These are phyloP conservation scores for Coemansia sp. DNA, from an alignment of 192 early-diverging fungal genomes.

Conservation along the genomic window DNA sequence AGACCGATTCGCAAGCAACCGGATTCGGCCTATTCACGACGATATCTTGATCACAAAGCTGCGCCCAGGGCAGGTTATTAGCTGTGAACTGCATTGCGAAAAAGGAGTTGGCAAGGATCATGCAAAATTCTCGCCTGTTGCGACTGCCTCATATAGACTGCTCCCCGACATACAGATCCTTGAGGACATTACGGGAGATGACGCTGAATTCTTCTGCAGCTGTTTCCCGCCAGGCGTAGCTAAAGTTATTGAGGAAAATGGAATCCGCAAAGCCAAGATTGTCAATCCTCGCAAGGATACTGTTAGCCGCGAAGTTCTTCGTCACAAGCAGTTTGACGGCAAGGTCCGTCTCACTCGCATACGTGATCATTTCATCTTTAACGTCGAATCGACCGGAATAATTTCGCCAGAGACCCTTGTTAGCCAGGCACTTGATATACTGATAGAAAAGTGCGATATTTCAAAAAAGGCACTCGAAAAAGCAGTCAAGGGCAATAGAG, in stretches of 20 bases:
- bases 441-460: constrained; percentile 77
- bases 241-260: constrained; percentile 68
- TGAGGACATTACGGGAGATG: constrained; percentile 79
- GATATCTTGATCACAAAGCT: constrained; percentile 94
- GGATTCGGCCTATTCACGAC: constrained; percentile 78
- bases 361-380: constrained; percentile 98
- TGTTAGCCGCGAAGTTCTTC: constrained; percentile 87
- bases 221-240: constrained; percentile 91
- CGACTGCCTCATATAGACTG: constrained; percentile 92
- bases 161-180: constrained; percentile 89
- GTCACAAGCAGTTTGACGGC: constrained; percentile 89
- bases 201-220: constrained; percentile 74
- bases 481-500: constrained; percentile 15
- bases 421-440: constrained; percentile 71
- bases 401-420: constrained; percentile 77
- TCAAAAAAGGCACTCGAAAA: constrained; percentile 63
- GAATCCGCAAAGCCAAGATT: constrained; percentile 73
- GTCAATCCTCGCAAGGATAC: constrained; percentile 94
- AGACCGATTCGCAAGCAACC: constrained; percentile 63
- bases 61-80: constrained; percentile 85
- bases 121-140: constrained; percentile 96
- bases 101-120: constrained; percentile 96
- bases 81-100: constrained; percentile 80
- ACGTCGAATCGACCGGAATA: constrained; percentile 87
- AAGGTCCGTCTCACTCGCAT: constrained; percentile 86